Conservation (phyloP, 208 protist species). For the Lotmaria passim region DNA sequence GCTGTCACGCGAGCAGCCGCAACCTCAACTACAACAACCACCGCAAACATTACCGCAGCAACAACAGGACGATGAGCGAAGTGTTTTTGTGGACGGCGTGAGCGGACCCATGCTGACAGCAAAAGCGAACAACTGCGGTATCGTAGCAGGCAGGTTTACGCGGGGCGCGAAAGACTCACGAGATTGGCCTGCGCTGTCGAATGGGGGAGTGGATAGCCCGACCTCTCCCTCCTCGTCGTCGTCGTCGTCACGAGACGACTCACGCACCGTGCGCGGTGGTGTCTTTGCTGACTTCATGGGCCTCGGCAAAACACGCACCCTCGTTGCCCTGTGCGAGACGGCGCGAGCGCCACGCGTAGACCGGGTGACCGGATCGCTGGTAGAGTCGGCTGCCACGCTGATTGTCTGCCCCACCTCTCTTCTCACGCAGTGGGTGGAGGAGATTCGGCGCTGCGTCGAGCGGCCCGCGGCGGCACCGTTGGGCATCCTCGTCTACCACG, state of each 20-base stretch:
- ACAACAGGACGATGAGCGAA: neutral
- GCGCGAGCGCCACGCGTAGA: conserved; percentile 39
- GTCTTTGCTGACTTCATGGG: conserved; percentile 85
- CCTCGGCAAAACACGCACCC: conserved; percentile 74
- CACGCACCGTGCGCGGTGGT: conserved; percentile 46
- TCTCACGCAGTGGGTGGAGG: conserved; percentile 70
- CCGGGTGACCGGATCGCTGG: conserved; percentile 62
- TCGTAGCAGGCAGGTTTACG: neutral
- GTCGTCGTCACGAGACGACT: neutral
- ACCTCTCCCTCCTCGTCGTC: neutral
- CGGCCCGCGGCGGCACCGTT: conserved; percentile 32
- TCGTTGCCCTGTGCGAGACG: conserved; percentile 76
- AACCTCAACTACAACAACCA: too few relatives aligned
- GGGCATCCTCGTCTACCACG: conserved; percentile 81
- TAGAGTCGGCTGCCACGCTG: conserved; percentile 67
- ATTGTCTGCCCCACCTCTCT: conserved; percentile 79
- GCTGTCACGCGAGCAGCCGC: conserved; percentile 37
- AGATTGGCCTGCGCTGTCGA: neutral
- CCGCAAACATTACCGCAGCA: too few relatives aligned
- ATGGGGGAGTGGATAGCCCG: neutral
- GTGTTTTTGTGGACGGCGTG: neutral
- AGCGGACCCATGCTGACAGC: too few relatives aligned
- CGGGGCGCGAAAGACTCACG: neutral
- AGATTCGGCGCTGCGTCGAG: conserved; percentile 59
- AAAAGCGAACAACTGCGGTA: neutral